Evolutionary conservation across 2,329 filamentous ascomycete genomes (phyloP), one percentile per base, ranked within the genome.

Genomic region (Diaporthe velutina): DNA sequence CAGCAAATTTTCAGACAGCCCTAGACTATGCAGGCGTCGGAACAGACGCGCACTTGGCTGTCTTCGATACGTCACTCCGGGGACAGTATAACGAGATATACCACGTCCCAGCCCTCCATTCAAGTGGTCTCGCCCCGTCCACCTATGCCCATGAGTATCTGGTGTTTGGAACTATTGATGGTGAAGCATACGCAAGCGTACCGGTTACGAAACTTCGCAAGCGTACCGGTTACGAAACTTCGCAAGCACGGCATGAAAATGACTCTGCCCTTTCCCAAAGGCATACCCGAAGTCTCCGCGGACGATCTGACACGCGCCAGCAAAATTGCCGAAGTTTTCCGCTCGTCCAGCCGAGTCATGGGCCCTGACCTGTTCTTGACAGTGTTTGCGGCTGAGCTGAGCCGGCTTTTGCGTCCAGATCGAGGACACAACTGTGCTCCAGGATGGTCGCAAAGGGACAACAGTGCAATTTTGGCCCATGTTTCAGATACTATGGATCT

Each of bases 311-410:
- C 2, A 28, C n/a, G 22, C 10, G 48, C 48, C 13, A 25, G n/a
- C 9, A 68, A 68, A 2, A 28, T 68, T 28, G 64, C 64, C 15
- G n/a, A 54, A 4, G 12, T 22, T 3, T 54, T 68, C 8, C 30
- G 22, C 28, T n/a, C 22, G 10, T 28, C 6, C 13, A 15, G 25
- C 8, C 64, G 54, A 10, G 35, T 5, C 22, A 25, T 22, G n/a
- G 30, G 48, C 5, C 30, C 45, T 7, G 64, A 38, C 33, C 64
- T 68, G 8, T 68, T 54, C 35, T 54, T 68, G 15, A 30, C 64
- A 28, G 33, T 68, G 33, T 68, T 68, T 54, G 64, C 64, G 2
- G 64, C 33, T 40, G 64, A 68, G 45, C n/a, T 68, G 13, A 25
- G 33, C 19, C 22, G 64, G 33, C 45, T 54, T 40, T 54, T 54